Evolutionary conservation across 2,329 filamentous ascomycete species (phyloP).

Genomic region (Fusarium acutatum): DNA sequence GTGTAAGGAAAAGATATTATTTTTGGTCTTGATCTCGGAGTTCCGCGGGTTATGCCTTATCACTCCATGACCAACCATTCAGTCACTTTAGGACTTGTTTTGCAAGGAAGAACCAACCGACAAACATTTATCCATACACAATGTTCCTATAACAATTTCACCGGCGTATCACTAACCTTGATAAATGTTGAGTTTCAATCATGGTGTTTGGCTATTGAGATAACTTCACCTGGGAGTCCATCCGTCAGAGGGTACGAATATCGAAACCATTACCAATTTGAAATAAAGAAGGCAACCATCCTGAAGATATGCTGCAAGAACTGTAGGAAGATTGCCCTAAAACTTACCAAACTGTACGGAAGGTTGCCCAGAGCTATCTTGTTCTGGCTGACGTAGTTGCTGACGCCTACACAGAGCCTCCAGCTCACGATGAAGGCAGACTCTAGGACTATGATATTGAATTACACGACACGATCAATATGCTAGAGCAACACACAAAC

Average conservation of each 20-base stretch:
- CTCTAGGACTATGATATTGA: neutral
- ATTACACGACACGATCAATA: neutral
- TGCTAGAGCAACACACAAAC: neutral
- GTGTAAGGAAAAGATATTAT: neutral
- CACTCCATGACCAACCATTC: neutral
- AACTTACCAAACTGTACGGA: neutral
- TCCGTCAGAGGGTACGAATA: too few species aligned
- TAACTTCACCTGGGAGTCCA: neutral
- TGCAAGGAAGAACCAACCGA: neutral
- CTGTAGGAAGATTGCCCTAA: fast-evolving
- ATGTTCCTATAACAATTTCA: neutral
- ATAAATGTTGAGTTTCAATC: neutral
- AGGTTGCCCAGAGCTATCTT: neutral
- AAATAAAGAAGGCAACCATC: neutral
- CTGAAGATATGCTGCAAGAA: neutral
- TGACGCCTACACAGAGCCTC: neutral
- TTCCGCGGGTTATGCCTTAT: neutral
- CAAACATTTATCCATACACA: neutral
- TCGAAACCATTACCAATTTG: neutral
- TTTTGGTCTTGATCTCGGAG: neutral
- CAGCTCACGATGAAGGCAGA: neutral
- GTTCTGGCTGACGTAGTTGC: neutral
- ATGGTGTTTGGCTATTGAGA: neutral
- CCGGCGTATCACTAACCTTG: neutral
- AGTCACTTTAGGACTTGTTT: neutral